A percentile compares a stretch with the other conserved stretches of the same genome.
phyloP scores from a whole-genome alignment of 73 alveolate species.

The Halteria grandinella region DNA sequence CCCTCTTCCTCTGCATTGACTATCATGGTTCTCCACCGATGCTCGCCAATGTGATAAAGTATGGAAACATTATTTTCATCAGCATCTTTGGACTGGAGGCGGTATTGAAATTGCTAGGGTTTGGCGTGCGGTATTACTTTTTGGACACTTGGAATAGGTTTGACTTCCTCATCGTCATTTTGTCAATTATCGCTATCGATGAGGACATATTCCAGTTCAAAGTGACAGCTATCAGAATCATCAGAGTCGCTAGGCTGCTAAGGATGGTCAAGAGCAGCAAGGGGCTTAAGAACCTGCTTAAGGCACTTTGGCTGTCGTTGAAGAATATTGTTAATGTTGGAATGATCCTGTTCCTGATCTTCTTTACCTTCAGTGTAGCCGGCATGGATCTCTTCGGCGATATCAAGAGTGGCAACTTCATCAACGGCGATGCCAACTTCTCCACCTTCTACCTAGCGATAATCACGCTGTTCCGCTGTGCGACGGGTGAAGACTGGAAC shows the following conservation, averaged over 20 bases:
- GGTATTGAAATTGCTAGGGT: constrained; percentile 58
- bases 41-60: constrained; percentile 1
- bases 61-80: constrained; percentile 31
- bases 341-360: constrained; percentile 51
- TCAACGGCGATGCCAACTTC: constrained; percentile 65
- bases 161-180: constrained; percentile 66
- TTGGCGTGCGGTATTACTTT: constrained; percentile 57
- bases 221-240: constrained; percentile 71
- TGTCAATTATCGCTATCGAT: constrained; percentile 49
- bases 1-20: constrained; percentile 46
- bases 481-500: constrained; percentile 79
- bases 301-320: constrained; percentile 70
- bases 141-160: constrained; percentile 71
- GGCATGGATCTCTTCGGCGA: constrained; percentile 70
- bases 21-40: neutral
- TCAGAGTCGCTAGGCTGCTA: constrained; percentile 73
- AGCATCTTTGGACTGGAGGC: constrained; percentile 65
- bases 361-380: constrained; percentile 64
- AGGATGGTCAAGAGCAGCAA: constrained; percentile 71
- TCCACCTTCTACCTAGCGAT: constrained; percentile 56
- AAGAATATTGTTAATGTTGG: constrained; percentile 67
- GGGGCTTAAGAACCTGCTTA: constrained; percentile 71
- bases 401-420: constrained; percentile 42
- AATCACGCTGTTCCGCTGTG: constrained; percentile 35
- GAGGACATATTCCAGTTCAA: constrained; percentile 56